Conservation (phyloP, 2,329 filamentous ascomycete genomes). For the Claviceps sp. region DNA sequence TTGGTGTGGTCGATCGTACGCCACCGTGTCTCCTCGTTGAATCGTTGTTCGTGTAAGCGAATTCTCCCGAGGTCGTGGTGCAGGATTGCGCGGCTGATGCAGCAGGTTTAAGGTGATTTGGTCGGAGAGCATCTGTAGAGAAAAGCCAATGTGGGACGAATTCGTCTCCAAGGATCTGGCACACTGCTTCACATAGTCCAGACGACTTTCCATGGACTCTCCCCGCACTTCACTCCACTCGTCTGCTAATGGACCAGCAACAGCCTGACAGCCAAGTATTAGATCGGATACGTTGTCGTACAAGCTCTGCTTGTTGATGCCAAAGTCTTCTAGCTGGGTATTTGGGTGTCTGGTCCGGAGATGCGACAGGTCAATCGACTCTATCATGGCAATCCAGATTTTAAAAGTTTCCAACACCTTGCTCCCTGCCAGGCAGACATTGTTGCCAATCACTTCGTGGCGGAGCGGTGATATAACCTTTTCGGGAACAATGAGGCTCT, state of each 20-base stretch:
- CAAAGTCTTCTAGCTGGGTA: slow-evolving; percentile 76
- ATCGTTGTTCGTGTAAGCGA: slow-evolving; percentile 34
- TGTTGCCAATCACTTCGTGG: slow-evolving; percentile 71
- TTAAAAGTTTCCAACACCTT: slow-evolving; percentile 80
- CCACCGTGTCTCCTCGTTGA: slow-evolving; percentile 43
- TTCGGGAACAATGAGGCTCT: slow-evolving; percentile 62
- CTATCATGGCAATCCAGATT: slow-evolving; percentile 78
- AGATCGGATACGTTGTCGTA: slow-evolving; percentile 92
- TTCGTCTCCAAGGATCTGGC: slow-evolving; percentile 73
- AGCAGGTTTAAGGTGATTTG: slow-evolving; percentile 50
- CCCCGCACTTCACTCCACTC: slow-evolving; percentile 93
- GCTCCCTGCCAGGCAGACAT: slow-evolving; percentile 63
- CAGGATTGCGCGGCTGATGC: slow-evolving; percentile 21
- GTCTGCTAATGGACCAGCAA: slow-evolving; percentile 82
- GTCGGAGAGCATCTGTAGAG: slow-evolving; percentile 75
- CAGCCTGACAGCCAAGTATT: slow-evolving; percentile 72
- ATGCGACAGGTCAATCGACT: slow-evolving; percentile 78
- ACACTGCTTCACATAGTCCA: slow-evolving; percentile 67
- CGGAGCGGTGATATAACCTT: slow-evolving; percentile 68
- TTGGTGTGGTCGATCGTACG: slow-evolving; percentile 40
- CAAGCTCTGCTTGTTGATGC: slow-evolving; percentile 77
- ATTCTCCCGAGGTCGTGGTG: slow-evolving; percentile 31
- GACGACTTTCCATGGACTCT: slow-evolving; percentile 73
- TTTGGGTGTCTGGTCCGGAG: slow-evolving; percentile 69
- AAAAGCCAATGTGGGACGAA: slow-evolving; percentile 76